Conservation (phyloP, 176 grass and related monocot genomes). For the Oryza coarctata region DNA sequence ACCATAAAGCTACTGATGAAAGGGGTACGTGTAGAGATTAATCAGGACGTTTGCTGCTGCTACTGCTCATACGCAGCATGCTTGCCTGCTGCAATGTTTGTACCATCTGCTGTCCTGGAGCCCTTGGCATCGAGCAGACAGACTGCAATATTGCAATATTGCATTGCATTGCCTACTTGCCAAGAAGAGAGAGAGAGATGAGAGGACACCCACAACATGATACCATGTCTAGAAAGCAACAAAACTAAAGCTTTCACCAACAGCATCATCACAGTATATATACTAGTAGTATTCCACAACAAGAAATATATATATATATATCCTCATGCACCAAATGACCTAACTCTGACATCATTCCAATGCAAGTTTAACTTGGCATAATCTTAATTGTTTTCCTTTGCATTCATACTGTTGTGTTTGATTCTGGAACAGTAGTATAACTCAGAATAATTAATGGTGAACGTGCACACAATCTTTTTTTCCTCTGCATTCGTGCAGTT, state of each 20-base stretch:
- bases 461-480: too few relatives aligned
- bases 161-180: background rate
- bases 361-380: background rate
- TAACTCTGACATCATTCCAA: background rate
- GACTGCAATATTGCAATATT: background rate
- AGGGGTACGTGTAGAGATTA: background rate
- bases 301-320: background rate
- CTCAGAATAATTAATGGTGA: background rate
- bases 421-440: background rate
- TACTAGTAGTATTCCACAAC: background rate
- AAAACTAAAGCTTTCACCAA: conserved; percentile 27
- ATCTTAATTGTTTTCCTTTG: background rate
- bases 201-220: conserved; percentile 27
- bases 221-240: conserved; percentile 37
- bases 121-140: conserved; percentile 35
- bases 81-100: conserved; percentile 26
- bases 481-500: too few relatives aligned
- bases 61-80: background rate
- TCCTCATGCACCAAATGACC: background rate
- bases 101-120: conserved; percentile 36
- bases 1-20: conserved; percentile 10
- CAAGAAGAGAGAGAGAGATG: too few relatives aligned
- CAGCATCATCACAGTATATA: background rate
- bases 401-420: background rate
- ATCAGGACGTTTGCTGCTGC: background rate